These are phyloP conservation scores for Pontederia paniculata DNA, from an alignment of 176 grass and related monocot genomes.

Conservation along the genomic window DNA sequence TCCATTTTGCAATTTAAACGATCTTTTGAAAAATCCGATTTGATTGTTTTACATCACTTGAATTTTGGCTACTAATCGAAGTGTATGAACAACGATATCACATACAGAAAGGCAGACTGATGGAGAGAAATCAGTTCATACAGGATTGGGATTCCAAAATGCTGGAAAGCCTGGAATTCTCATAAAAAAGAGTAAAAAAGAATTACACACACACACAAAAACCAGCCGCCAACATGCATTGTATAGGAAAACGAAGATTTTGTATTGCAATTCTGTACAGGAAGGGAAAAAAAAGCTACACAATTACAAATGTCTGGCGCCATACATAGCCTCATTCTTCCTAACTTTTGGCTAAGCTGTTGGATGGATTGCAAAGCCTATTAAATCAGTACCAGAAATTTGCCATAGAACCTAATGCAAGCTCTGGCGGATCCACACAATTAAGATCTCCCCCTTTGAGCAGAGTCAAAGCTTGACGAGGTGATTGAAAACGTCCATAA, in stretches of 20 bases:
- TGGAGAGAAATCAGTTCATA: no score
- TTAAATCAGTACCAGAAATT: background rate
- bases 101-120: no score
- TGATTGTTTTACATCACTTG: no score
- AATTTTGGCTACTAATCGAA: no score
- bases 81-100: no score
- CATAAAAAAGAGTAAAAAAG: no score
- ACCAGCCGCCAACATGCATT: background rate
- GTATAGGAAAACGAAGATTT: no score
- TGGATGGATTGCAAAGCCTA: background rate
- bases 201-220: background rate
- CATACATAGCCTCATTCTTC: conserved; percentile 5
- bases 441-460: conserved; percentile 25
- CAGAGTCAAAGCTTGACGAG: conserved; percentile 3
- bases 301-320: conserved; percentile 19
- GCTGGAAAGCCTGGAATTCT: no score
- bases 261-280: conserved; percentile 15
- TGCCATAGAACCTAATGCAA: conserved; percentile 8
- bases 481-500: conserved; percentile 9
- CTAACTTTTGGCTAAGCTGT: background rate
- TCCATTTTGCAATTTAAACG: no score
- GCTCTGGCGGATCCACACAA: conserved; percentile 33
- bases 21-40: no score
- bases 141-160: no score
- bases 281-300: background rate